A percentile compares a stretch with the other conserved stretches of the same genome.
These are phyloP conservation scores for Capronia epimyces DNA, from an alignment of 2,329 filamentous ascomycete species.

Conservation along the genomic window DNA sequence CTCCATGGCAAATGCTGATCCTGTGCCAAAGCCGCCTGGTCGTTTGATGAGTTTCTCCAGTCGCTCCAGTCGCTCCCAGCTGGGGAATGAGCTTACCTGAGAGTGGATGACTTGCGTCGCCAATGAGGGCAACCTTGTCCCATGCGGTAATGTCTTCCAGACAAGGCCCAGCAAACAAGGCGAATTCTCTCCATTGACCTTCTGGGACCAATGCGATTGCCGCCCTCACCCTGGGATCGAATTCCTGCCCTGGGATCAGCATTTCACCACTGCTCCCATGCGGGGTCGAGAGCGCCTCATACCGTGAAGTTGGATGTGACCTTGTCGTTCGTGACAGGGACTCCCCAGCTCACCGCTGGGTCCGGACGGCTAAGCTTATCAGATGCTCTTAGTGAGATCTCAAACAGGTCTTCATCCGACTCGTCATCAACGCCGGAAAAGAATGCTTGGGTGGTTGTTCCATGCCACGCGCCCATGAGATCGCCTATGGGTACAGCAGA, in stretches of 20 bases:
- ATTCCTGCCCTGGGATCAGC: constrained; percentile 37
- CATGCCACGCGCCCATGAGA: constrained; percentile 40
- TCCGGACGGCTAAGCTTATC: constrained; percentile 28
- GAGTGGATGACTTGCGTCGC: constrained; percentile 52
- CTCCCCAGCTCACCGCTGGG: constrained; percentile 19
- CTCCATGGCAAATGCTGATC: constrained; percentile 43
- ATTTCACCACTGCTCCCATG: too few species aligned
- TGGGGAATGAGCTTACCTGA: constrained; percentile 34
- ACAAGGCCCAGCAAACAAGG: constrained; percentile 45
- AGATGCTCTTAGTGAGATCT: constrained; percentile 38
- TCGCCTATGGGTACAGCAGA: constrained; percentile 32
- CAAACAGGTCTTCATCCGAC: constrained; percentile 33
- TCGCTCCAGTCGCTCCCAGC: neutral
- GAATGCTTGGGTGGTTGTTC: constrained; percentile 40
- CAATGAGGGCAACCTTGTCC: constrained; percentile 46
- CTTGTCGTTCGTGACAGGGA: constrained; percentile 23
- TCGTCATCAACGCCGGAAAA: constrained; percentile 38
- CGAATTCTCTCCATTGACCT: constrained; percentile 43
- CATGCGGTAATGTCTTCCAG: constrained; percentile 39
- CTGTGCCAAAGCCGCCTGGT: constrained; percentile 41
- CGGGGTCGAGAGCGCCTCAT: too few species aligned
- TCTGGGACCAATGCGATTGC: constrained; percentile 37
- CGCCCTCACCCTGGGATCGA: constrained; percentile 39
- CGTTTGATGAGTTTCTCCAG: too few species aligned
- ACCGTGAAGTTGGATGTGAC: constrained; percentile 35